Evolutionary conservation across 768 basidiomycete species (phyloP), one percentile per base, ranked within the genome.

Genomic region (Terana coerulea): DNA sequence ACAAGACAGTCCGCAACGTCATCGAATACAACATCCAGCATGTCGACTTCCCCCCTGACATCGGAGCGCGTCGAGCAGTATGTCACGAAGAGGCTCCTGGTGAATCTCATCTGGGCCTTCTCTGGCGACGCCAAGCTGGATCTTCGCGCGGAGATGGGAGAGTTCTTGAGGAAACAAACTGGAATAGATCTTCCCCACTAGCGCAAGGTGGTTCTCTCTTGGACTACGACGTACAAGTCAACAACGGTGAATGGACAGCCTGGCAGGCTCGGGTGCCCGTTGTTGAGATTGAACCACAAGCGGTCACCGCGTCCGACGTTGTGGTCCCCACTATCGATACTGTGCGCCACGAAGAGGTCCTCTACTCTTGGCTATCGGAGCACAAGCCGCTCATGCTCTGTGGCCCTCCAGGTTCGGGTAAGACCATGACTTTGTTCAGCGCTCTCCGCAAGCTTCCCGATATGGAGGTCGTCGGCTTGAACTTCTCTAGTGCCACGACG

Each of bases 251-350:
- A 55, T 99, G 97, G 97, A 73, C 82, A 19, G 73, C 88, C 12
- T 99, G 97, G 97, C 88, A 93, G 59, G 79, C 86, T 7, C 80
- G 86, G 56, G 97, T 99, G 0, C 97, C 97, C 0, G 82, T 84
- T 31, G 91, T 99, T 57, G 97, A 99, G 64, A 94, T 99, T 55
- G 97, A 99, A 61, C 86, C 97, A 0, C 97, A 98, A 62, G 83
- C 90, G 1, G 92, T 99, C 57, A 95, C 94, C 3, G 91, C 95
- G 6, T 83, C 97, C 8, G 97, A 99, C 64, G 83, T 98, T 5
- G 97, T 99, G 59, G 93, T 99, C 29, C 97, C 97, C 1, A 99
- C 97, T 3, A 86, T 98, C 76, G 97, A 99, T 62, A 99, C 97
- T 3, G 88, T 98, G 22, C 91, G 97, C 37, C 97, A 99, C 66